Evolutionary conservation across 306 rosid genomes (phyloP).

Genomic region (Vigna mungo): DNA sequence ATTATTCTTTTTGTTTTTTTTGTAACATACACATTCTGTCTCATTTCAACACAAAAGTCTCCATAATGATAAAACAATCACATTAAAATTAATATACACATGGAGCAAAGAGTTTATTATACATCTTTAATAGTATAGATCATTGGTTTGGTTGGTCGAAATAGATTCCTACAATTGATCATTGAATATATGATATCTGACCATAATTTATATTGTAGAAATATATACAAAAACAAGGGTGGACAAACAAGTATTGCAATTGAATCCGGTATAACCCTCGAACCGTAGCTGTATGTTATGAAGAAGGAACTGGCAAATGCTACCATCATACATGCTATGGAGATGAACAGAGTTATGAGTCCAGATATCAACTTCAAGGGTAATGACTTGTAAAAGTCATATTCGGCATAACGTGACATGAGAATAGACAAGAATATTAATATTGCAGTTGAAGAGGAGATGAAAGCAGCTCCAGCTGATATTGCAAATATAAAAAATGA

Average conservation of each 20-base stretch:
- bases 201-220: constrained; percentile 30
- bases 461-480: constrained; percentile 54
- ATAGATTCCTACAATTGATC: constrained; percentile 22
- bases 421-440: constrained; percentile 57
- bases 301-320: constrained; percentile 54
- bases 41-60: too few relatives aligned
- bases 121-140: too few relatives aligned
- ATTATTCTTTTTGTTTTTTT: too few relatives aligned
- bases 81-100: too few relatives aligned
- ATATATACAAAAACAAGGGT: constrained; percentile 43
- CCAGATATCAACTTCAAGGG: constrained; percentile 62
- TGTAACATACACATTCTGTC: too few relatives aligned
- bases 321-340: constrained; percentile 54
- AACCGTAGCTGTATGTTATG: constrained; percentile 23
- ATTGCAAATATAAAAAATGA: constrained; percentile 41
- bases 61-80: too few relatives aligned
- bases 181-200: constrained; percentile 49
- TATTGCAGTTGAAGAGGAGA: constrained; percentile 54
- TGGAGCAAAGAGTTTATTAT: too few relatives aligned
- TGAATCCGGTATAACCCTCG: too few relatives aligned
- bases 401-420: constrained; percentile 51
- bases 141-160: constrained; percentile 25
- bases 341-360: constrained; percentile 45
- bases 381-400: constrained; percentile 52
- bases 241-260: too few relatives aligned